A percentile compares a stretch with the other conserved stretches of the same genome.
Conservation (phyloP, 331 rosid genomes). For the Quercus tomentella region DNA sequence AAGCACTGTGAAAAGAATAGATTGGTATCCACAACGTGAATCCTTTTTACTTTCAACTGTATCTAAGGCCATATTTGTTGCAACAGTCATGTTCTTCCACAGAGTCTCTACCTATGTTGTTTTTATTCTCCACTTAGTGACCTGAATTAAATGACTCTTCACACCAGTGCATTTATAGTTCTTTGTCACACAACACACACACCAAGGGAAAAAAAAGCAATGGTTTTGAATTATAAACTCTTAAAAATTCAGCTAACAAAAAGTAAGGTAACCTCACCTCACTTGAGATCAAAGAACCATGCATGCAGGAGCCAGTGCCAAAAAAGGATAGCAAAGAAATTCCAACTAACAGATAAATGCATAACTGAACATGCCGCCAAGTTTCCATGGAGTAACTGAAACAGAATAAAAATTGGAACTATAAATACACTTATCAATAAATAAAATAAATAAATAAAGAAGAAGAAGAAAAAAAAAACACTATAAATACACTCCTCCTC, state of each 20-base stretch:
- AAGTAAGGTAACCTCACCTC: conserved; percentile 31
- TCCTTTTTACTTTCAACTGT: no score
- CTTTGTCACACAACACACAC: no score
- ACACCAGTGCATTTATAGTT: no score
- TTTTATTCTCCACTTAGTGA: no score
- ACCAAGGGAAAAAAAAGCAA: no score
- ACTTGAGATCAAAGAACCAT: conserved; percentile 28
- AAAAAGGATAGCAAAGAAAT: conserved; percentile 20
- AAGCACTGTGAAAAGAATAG: not conserved
- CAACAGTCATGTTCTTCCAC: no score
- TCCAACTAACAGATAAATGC: conserved; percentile 20
- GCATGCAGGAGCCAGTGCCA: conserved; percentile 24
- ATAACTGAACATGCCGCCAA: not conserved
- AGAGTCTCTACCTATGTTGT: no score
- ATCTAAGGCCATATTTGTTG: no score
- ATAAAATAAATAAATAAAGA: no score
- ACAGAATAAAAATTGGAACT: not conserved
- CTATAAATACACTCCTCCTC: no score
- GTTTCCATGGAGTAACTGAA: conserved; percentile 28
- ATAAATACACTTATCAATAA: not conserved
- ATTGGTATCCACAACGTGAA: not conserved
- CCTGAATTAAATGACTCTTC: no score
- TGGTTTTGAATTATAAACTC: not conserved
- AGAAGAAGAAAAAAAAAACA: no score
- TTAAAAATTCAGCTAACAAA: not conserved